Evolutionary conservation across 2,329 filamentous ascomycete genomes (phyloP).

Genomic region (Clarireedia homoeocarpa): DNA sequence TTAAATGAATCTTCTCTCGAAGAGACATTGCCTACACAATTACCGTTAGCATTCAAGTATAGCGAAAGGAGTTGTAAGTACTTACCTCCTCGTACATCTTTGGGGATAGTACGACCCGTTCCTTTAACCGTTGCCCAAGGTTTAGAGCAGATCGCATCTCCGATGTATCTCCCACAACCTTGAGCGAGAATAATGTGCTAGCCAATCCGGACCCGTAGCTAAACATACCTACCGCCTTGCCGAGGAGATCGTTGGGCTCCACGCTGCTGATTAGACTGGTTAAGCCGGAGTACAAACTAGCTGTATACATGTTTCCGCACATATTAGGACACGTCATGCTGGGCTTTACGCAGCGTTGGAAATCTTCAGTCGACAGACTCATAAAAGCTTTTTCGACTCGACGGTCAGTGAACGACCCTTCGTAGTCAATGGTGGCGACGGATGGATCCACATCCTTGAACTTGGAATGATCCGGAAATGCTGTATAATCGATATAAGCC

Average conservation of each 20-base stretch:
- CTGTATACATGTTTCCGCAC: conserved; percentile 4
- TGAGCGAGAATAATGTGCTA: not conserved
- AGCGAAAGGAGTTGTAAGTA: not conserved
- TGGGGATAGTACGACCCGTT: not conserved
- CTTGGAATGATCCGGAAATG: not conserved
- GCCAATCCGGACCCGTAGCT: not conserved
- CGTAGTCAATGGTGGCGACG: too few relatives aligned
- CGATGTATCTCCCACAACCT: not conserved
- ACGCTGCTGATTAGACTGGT: conserved; percentile 1
- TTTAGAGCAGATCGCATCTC: not conserved
- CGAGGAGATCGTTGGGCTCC: not conserved
- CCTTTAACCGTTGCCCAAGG: not conserved
- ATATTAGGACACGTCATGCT: not conserved
- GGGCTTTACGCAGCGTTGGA: not conserved
- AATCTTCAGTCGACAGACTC: not conserved
- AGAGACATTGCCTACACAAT: too few relatives aligned
- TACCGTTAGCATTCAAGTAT: too few relatives aligned
- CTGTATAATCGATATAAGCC: not conserved
- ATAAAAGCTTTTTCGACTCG: not conserved
- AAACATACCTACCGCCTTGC: not conserved
- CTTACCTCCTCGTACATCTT: not conserved
- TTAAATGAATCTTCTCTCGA: too few relatives aligned
- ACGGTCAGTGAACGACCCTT: too few relatives aligned
- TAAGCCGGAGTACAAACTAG: not conserved
- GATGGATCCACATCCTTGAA: too few relatives aligned